Evolutionary conservation across 768 basidiomycete genomes (phyloP).

Genomic region (Lepiota brunneoincarnata): DNA sequence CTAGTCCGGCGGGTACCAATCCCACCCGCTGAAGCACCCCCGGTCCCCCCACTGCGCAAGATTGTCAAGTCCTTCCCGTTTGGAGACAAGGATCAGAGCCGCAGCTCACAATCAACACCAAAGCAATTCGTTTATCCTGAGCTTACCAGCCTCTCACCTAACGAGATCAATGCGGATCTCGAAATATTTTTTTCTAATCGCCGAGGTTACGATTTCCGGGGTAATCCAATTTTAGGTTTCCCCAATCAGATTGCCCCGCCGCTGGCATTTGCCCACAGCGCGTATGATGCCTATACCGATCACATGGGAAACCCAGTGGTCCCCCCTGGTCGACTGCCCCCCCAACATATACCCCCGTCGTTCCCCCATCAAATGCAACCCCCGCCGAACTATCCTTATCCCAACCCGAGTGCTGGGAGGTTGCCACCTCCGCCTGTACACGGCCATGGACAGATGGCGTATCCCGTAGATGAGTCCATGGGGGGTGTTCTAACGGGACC

Average conservation of each 20-base stretch:
- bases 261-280: not conserved
- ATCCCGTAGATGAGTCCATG: constrained; percentile 11
- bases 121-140: constrained; percentile 40
- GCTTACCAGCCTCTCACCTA: constrained; percentile 42
- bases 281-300: constrained; percentile 7
- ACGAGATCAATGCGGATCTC: constrained; percentile 51
- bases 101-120: constrained; percentile 18
- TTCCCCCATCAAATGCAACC: constrained; percentile 8
- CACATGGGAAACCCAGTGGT: constrained; percentile 8
- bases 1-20: constrained; percentile 60
- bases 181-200: constrained; percentile 52
- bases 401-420: not conserved
- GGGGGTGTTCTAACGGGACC: constrained; percentile 18
- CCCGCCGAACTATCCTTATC: constrained; percentile 2
- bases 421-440: constrained; percentile 9
- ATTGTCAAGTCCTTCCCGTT: constrained; percentile 61
- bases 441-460: constrained; percentile 5
- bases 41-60: constrained; percentile 63
- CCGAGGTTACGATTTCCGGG: constrained; percentile 10
- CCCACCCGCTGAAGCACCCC: constrained; percentile 40
- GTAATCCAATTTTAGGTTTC: constrained; percentile 4
- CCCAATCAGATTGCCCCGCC: constrained; percentile 7
- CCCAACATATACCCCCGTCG: constrained; percentile 6
- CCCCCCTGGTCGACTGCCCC: constrained; percentile 13
- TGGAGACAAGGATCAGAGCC: constrained; percentile 19